Evolutionary conservation across 192 early-diverging fungal species (phyloP).

Genomic region (Thamnidium elegans): DNA sequence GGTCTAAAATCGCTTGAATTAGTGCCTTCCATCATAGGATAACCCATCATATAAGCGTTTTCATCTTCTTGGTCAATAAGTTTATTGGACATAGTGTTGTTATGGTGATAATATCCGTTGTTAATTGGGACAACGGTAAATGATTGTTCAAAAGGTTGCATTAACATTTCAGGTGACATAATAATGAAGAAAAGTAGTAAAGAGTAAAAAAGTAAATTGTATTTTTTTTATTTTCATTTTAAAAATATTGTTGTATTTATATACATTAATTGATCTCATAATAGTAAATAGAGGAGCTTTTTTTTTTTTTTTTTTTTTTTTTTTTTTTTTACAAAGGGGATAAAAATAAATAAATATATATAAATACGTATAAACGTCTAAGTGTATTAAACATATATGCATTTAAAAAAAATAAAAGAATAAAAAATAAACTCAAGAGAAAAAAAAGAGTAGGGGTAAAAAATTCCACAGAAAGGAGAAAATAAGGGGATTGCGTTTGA

Average conservation of each 20-base stretch:
- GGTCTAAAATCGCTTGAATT: slow-evolving; percentile 54
- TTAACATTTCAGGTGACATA: slow-evolving; percentile 16
- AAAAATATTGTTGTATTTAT: slow-evolving; percentile 3
- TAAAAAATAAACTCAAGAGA: neutral
- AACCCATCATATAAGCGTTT: neutral
- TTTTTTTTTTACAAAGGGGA: too few species aligned
- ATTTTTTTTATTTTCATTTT: neutral
- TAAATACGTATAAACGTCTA: too few species aligned
- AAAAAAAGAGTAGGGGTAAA: slow-evolving; percentile 3
- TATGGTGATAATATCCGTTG: neutral
- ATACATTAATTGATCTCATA: neutral
- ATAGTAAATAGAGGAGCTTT: neutral
- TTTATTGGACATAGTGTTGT: neutral
- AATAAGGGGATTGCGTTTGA: slow-evolving; percentile 3
- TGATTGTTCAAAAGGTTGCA: slow-evolving; percentile 24
- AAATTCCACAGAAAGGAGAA: slow-evolving; percentile 16
- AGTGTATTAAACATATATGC: too few species aligned
- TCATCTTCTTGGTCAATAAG: neutral
- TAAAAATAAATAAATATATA: too few species aligned
- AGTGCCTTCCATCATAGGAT: neutral
- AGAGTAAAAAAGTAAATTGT: neutral
- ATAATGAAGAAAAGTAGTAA: neutral
- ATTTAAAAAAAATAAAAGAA: slow-evolving; percentile 5
- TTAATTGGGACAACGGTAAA: slow-evolving; percentile 8
- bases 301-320: too few species aligned